Evolutionary conservation across 305 asterid genomes (phyloP), one percentile per base, ranked within the genome.

Genomic region (Solanum chacoense): DNA sequence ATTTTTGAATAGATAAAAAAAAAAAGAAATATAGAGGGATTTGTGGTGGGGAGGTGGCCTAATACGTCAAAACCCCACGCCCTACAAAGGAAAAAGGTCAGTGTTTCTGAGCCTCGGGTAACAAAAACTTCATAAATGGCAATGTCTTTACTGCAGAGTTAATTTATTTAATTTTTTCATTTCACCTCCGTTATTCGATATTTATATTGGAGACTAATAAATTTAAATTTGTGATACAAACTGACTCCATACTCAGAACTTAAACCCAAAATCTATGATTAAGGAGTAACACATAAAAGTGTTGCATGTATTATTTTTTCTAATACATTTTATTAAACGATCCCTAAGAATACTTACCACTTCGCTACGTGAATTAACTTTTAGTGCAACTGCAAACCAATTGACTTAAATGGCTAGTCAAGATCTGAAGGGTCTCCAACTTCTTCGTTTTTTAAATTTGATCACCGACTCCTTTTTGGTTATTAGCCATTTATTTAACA

Each of bases 11-110:
- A 24, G 11, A 4, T 5, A 67, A 24, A 4, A 9, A 65, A 65
- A 20, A 88, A 36, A 35, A 86, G 16, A 79, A 84, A 84, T 90
- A 86, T 88, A 37, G 86, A n/a, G 80, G 86, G 13, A 88, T 74
- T 63, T 81, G 63, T n/a, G 83, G 24, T 87, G 29, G 88, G 87
- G 84, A 67, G 84, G 91, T 67, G 84, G 94, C 91, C 94, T 91
- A 94, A 95, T 95, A 94, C 88, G 96, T 93, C 98, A 94, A 94
- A 91, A 90, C 89, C 93, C 91, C 92, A 93, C 93, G 92, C 92
- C 87, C 90, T 93, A 91, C 88, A 88, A 83, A 28, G 88, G 89
- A 88, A 88, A 90, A 92, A 90, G 92, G 94, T 65, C 93, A 88
- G 63, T 81, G 84, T 87, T 24, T 88, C 85, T 89, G 75, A 88